A percentile compares a stretch with the other conserved stretches of the same genome.
Evolutionary conservation across 495 filamentous ascomycete species (phyloP).

Genomic region (Entonaema liquescens): DNA sequence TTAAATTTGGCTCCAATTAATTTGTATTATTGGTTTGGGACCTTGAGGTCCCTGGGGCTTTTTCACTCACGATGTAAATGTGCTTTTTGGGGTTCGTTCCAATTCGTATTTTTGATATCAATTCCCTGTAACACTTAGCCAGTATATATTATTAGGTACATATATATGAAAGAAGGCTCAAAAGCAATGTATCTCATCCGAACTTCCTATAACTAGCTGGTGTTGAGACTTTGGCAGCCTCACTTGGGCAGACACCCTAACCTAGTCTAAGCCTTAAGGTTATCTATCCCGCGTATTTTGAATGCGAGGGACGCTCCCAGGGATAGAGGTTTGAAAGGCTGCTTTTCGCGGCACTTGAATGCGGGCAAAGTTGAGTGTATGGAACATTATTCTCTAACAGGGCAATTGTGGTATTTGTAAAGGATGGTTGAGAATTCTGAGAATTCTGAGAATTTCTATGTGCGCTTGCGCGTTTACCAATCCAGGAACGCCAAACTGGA

Average conservation of each 20-base stretch:
- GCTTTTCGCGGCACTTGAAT: not conserved
- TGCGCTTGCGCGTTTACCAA: not conserved
- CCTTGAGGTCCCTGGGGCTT: not conserved
- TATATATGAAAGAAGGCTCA: too few species aligned
- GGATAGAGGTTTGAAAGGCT: not conserved
- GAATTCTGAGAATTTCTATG: not conserved
- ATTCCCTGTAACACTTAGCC: not conserved
- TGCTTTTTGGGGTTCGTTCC: too few species aligned
- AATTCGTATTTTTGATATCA: too few species aligned
- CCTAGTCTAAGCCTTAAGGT: not conserved
- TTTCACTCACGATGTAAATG: not conserved
- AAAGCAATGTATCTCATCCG: not conserved
- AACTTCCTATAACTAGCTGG: slow-evolving; percentile 5
- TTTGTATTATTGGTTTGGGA: not conserved
- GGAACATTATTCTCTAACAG: not conserved
- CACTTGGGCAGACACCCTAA: not conserved
- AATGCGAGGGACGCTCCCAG: not conserved
- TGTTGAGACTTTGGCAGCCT: slow-evolving; percentile 11
- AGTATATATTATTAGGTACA: too few species aligned
- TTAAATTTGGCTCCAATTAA: not conserved
- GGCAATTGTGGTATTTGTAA: not conserved
- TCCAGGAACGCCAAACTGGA: slow-evolving; percentile 2
- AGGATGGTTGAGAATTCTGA: not conserved
- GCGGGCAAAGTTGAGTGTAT: not conserved
- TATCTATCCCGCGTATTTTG: not conserved